Percentiles rank a stretch among this genome's conserved stretches.
These are phyloP conservation scores for Ceratocystis albifundus DNA, from an alignment of 2,329 filamentous ascomycete genomes.

Conservation along the genomic window DNA sequence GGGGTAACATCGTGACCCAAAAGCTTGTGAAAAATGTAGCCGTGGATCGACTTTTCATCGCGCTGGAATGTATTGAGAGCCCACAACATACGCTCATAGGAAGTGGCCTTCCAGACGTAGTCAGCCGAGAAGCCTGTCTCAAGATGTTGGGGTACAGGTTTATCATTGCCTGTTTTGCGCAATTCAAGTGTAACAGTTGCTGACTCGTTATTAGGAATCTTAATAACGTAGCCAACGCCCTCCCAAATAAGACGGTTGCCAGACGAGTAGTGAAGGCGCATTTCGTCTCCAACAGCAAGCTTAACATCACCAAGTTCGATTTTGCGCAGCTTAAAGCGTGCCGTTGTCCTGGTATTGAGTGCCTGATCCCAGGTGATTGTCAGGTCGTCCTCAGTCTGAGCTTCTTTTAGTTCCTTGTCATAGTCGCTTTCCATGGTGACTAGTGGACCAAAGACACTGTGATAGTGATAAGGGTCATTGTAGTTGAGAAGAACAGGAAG, in stretches of 20 bases:
- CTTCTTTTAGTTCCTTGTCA: slow-evolving; percentile 96
- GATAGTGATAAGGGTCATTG: slow-evolving; percentile 95
- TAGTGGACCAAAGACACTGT: slow-evolving; percentile 94
- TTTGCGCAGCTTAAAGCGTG: slow-evolving; percentile 91
- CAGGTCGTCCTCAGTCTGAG: slow-evolving; percentile 91
- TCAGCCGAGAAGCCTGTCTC: slow-evolving; percentile 97
- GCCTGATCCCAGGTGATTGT: slow-evolving; percentile 90
- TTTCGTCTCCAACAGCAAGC: slow-evolving; percentile 93
- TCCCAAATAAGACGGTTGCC: slow-evolving; percentile 92
- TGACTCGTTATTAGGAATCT: slow-evolving; percentile 98
- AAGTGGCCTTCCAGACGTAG: slow-evolving; percentile 99
- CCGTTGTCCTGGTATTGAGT: slow-evolving; percentile 92
- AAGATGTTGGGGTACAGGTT: slow-evolving; percentile 88
- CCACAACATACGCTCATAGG: slow-evolving; percentile 97
- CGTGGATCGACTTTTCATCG: slow-evolving; percentile 95
- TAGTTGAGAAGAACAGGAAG: slow-evolving; percentile 86
- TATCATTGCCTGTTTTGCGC: slow-evolving; percentile 88
- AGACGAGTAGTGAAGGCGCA: slow-evolving; percentile 82
- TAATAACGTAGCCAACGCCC: slow-evolving; percentile 96
- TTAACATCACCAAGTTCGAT: slow-evolving; percentile 97
- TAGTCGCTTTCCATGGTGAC: slow-evolving; percentile 99
- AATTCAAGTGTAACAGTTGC: slow-evolving; percentile 94
- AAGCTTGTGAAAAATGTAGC: slow-evolving; percentile 95
- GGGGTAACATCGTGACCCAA: slow-evolving; percentile 90
- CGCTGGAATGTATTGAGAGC: slow-evolving; percentile 99